Conservation (phyloP, 345 rosid genomes). For the Nephelium lappaceum region DNA sequence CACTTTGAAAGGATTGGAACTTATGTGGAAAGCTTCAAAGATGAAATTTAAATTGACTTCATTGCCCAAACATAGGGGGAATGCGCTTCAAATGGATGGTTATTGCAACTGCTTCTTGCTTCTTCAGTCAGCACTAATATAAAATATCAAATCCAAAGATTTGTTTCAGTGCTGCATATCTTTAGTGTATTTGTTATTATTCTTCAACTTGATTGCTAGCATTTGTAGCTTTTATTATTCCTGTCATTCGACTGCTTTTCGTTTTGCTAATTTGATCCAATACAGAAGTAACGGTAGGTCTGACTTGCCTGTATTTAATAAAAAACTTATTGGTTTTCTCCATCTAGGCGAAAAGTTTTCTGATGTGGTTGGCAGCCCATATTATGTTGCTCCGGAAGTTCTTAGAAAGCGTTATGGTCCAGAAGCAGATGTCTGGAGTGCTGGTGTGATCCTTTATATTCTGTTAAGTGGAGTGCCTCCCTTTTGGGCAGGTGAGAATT, state of each 20-base stretch:
- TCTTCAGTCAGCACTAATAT: background rate
- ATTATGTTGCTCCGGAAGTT: constrained; percentile 93
- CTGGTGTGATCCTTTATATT: constrained; percentile 87
- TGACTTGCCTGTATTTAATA: background rate
- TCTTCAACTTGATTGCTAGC: background rate
- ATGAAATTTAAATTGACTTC: background rate
- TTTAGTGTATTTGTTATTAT: background rate
- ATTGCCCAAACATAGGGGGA: background rate
- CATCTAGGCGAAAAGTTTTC: constrained; percentile 66
- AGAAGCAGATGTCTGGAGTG: constrained; percentile 96
- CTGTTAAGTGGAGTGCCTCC: constrained; percentile 93
- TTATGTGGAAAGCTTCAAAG: background rate
- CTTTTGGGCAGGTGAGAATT: constrained; percentile 82
- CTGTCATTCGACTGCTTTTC: background rate
- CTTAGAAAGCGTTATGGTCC: constrained; percentile 78
- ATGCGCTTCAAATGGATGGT: constrained; percentile 5
- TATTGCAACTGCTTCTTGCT: background rate
- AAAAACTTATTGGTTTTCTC: background rate
- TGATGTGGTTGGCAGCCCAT: constrained; percentile 93
- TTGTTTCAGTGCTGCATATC: background rate
- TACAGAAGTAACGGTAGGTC: background rate
- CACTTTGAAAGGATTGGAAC: background rate
- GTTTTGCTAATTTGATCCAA: constrained; percentile 5
- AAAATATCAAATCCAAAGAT: background rate
- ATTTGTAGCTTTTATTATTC: constrained; percentile 6